These are phyloP conservation scores for Elaeagnus macrophylla DNA, from an alignment of 306 rosid species.

Conservation along the genomic window DNA sequence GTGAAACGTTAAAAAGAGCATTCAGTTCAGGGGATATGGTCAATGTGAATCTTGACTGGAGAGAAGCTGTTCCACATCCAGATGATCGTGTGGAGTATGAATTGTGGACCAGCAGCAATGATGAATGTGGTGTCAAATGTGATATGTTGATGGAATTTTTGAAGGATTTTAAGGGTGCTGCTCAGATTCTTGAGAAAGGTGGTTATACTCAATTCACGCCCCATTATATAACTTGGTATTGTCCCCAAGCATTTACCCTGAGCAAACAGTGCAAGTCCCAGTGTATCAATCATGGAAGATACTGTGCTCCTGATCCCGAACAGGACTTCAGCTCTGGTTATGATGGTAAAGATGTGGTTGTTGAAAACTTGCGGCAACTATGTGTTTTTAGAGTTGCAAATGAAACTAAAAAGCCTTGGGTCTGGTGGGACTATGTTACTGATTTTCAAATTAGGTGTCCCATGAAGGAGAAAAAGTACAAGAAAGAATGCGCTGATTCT, in stretches of 20 bases:
- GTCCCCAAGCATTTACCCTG: slow-evolving; percentile 85
- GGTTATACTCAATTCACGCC: slow-evolving; percentile 93
- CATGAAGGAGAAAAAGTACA: slow-evolving; percentile 92
- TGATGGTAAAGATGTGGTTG: slow-evolving; percentile 86
- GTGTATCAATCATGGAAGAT: slow-evolving; percentile 97
- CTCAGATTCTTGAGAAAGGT: slow-evolving; percentile 94
- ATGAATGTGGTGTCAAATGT: slow-evolving; percentile 96
- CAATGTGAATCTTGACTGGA: slow-evolving; percentile 91
- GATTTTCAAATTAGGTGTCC: slow-evolving; percentile 99
- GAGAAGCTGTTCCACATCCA: slow-evolving; percentile 98
- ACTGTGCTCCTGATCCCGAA: slow-evolving; percentile 99
- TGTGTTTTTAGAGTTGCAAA: slow-evolving; percentile 86
- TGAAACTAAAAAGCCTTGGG: slow-evolving; percentile 83
- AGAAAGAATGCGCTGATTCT: slow-evolving; percentile 69
- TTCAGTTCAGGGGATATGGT: slow-evolving; percentile 76
- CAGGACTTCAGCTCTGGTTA: slow-evolving; percentile 96
- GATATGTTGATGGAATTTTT: slow-evolving; percentile 93
- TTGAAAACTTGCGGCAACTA: slow-evolving; percentile 92
- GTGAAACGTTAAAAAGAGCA: slow-evolving; percentile 59
- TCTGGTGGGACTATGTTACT: slow-evolving; percentile 99
- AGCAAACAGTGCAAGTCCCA: slow-evolving; percentile 99
- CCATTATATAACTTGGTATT: slow-evolving; percentile 96
- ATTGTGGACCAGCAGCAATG: slow-evolving; percentile 97
- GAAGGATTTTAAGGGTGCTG: slow-evolving; percentile 95
- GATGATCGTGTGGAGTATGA: slow-evolving; percentile 98